Evolutionary conservation across 1,284 basidiomycete species (phyloP).

Genomic region (Trametes pubescens): DNA sequence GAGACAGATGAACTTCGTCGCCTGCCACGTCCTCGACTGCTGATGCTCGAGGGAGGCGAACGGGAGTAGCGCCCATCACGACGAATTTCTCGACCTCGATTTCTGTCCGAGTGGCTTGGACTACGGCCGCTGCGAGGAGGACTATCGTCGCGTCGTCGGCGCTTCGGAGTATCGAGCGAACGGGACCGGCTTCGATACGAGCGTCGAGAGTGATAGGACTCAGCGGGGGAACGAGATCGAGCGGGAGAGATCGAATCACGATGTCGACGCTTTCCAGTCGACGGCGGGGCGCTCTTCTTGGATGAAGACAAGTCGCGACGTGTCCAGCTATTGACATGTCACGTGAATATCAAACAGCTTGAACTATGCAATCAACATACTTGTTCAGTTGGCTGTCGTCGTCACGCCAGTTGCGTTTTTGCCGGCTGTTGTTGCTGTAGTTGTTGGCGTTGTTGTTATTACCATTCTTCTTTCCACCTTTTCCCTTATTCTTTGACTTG

Average conservation of each 20-base stretch:
- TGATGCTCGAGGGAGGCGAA: constrained; percentile 38
- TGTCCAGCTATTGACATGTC: constrained; percentile 41
- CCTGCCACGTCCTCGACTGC: constrained; percentile 41
- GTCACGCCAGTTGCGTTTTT: constrained; percentile 63
- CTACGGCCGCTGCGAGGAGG: constrained; percentile 48
- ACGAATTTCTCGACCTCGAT: constrained; percentile 34
- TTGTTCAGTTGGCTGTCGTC: constrained; percentile 76
- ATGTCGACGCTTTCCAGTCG: constrained; percentile 39
- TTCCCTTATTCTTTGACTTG: constrained; percentile 47
- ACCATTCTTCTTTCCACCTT: constrained; percentile 44
- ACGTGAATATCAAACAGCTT: neutral
- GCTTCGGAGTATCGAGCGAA: constrained; percentile 62
- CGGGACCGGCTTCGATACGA: constrained; percentile 72
- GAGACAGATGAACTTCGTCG: constrained; percentile 43
- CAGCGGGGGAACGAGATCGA: constrained; percentile 65
- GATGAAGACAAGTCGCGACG: constrained; percentile 39
- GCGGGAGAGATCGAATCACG: constrained; percentile 53
- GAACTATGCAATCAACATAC: constrained; percentile 49
- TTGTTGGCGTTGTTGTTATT: constrained; percentile 50
- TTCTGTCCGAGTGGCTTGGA: constrained; percentile 40
- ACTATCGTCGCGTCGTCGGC: constrained; percentile 59
- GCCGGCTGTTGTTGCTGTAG: constrained; percentile 44
- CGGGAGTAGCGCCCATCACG: constrained; percentile 35
- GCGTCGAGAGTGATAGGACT: constrained; percentile 66
- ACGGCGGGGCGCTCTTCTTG: constrained; percentile 26